Conservation (phyloP, 495 filamentous ascomycete species). For the Cercophora sp. region DNA sequence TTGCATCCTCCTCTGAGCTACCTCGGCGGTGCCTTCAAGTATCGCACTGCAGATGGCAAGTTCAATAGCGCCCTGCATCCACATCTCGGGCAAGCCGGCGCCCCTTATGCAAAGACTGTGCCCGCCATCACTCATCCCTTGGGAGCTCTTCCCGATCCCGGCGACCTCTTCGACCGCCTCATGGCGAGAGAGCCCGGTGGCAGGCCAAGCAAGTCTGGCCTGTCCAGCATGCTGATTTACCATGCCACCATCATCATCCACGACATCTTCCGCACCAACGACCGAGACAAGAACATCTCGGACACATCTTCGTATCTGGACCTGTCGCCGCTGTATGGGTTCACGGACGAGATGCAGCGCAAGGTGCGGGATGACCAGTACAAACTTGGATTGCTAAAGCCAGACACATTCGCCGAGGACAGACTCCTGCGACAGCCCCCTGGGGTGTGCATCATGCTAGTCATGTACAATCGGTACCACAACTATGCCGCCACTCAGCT, state of each 20-base stretch:
- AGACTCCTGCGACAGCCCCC: constrained; percentile 70
- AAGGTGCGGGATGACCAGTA: constrained; percentile 65
- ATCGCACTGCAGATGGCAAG: constrained; percentile 67
- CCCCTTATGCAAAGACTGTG: constrained; percentile 67
- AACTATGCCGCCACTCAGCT: constrained; percentile 61
- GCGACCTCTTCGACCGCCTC: constrained; percentile 67
- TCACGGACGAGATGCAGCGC: constrained; percentile 63
- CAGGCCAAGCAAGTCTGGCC: constrained; percentile 63
- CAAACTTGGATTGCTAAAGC: constrained; percentile 61
- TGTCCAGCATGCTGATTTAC: constrained; percentile 82
- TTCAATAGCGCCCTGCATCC: constrained; percentile 63
- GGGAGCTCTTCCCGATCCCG: constrained; percentile 65
- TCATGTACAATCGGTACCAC: constrained; percentile 67
- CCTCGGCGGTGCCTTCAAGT: constrained; percentile 31
- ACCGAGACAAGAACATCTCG: constrained; percentile 31
- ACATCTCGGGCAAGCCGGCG: constrained; percentile 53
- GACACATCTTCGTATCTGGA: constrained; percentile 75
- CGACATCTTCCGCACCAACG: constrained; percentile 46
- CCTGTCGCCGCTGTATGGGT: constrained; percentile 76
- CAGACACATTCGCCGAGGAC: constrained; percentile 69
- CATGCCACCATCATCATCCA: constrained; percentile 80
- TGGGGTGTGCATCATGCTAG: constrained; percentile 66
- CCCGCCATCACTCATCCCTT: constrained; percentile 41
- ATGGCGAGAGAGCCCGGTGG: constrained; percentile 52
- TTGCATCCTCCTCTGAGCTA: constrained; percentile 17